phyloP scores from a whole-genome alignment of 2,329 filamentous ascomycete genomes.

The Colletotrichum euphorbiae region DNA sequence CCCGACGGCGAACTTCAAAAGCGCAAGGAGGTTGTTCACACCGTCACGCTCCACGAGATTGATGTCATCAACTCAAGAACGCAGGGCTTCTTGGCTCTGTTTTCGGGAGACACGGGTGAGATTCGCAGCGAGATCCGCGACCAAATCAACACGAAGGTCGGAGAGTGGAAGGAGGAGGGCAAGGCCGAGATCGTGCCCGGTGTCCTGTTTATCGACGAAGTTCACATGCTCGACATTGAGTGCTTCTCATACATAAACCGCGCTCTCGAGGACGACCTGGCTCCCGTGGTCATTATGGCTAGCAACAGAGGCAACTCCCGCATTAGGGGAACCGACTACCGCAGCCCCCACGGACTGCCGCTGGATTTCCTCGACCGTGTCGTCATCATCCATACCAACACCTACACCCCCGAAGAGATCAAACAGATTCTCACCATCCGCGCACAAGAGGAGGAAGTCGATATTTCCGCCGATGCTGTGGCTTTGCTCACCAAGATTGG shows the following conservation, averaged over 20 bases:
- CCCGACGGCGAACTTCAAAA: conserved; percentile 98
- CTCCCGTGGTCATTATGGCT: conserved; percentile 99
- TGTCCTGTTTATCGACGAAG: conserved; percentile 97
- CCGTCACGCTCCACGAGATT: conserved; percentile 96
- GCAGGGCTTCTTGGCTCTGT: conserved; percentile 97
- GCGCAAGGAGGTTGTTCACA: conserved; percentile 96
- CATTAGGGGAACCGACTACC: conserved; percentile 94
- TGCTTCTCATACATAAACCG: conserved; percentile 99
- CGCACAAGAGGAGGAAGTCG: conserved; percentile 95
- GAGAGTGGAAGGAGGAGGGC: conserved; percentile 99
- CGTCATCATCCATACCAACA: conserved; percentile 93
- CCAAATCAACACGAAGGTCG: conserved; percentile 99
- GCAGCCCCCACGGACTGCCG: conserved; percentile 91
- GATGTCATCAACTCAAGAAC: conserved; percentile 99
- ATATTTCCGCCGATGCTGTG: conserved; percentile 88
- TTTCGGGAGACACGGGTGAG: conserved; percentile 97
- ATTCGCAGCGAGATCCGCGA: conserved; percentile 97
- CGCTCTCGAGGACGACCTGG: conserved; percentile 92
- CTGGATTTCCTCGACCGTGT: conserved; percentile 96
- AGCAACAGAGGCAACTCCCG: conserved; percentile 93
- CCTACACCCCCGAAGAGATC: conserved; percentile 86
- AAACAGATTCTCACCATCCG: conserved; percentile 92
- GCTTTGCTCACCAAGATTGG: conserved; percentile 96
- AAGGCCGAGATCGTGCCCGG: conserved; percentile 98
- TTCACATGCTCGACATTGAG: conserved; percentile 99